These are phyloP conservation scores for Jacaranda mimosifolia DNA, from an alignment of 257 asterid species.

Conservation along the genomic window DNA sequence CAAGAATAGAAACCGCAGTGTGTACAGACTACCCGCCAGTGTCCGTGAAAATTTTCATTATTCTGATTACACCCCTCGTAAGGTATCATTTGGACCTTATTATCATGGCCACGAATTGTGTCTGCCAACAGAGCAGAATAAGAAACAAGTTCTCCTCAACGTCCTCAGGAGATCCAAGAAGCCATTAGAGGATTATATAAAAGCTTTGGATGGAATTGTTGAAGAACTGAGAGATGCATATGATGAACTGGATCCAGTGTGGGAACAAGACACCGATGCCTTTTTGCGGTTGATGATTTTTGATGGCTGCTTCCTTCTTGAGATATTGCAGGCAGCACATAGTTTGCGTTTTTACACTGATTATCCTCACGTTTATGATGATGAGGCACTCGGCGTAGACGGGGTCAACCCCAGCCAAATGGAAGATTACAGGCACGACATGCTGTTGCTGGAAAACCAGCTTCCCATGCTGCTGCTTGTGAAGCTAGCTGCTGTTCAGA, in stretches of 20 bases:
- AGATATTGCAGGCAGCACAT: constrained; percentile 3
- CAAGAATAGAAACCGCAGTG: too few relatives aligned
- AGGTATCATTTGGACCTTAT: neutral
- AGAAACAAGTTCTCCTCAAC: neutral
- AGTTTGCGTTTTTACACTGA: neutral
- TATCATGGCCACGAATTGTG: neutral
- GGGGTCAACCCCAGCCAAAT: neutral
- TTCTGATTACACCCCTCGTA: too few relatives aligned
- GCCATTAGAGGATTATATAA: neutral
- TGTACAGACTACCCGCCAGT: too few relatives aligned
- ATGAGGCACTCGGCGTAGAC: too few relatives aligned
- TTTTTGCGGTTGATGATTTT: constrained; percentile 36
- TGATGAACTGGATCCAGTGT: neutral
- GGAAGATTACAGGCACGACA: constrained; percentile 29
- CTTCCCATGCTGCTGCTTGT: constrained; percentile 26
- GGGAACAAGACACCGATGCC: neutral
- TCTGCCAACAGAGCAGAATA: neutral
- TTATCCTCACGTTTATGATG: constrained; percentile 11
- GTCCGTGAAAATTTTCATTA: too few relatives aligned
- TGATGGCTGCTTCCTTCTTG: constrained; percentile 40
- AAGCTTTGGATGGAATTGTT: neutral
- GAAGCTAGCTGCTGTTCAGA: constrained; percentile 3
- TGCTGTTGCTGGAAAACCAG: constrained; percentile 34
- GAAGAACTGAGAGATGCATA: constrained; percentile 39
- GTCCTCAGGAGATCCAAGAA: constrained; percentile 20